A percentile compares a stretch with the other conserved stretches of the same genome.
Conservation (phyloP, 192 early-diverging fungal species). For the Powellomyces hirtus region DNA sequence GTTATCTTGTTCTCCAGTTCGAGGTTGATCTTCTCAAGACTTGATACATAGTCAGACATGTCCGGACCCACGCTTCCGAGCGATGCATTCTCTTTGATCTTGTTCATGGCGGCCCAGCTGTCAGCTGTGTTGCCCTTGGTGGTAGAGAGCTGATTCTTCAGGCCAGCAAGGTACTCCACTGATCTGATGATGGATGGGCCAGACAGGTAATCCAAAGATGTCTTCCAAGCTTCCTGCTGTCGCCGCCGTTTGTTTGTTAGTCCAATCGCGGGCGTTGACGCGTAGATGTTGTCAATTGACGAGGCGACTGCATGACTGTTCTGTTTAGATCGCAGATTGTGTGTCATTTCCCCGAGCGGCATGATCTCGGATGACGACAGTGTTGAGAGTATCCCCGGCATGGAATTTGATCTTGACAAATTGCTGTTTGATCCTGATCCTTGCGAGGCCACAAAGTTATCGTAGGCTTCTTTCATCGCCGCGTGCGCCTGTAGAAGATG, state of each 20-base stretch:
- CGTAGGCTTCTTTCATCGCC: slow-evolving; percentile 18
- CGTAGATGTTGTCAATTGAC: neutral
- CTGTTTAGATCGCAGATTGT: neutral
- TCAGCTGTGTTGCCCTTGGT: neutral
- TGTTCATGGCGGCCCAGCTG: neutral
- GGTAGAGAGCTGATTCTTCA: neutral
- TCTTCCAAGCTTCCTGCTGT: slow-evolving; percentile 8
- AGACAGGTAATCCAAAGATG: slow-evolving; percentile 18
- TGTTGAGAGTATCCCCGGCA: neutral
- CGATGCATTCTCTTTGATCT: neutral
- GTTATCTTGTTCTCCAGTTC: slow-evolving; percentile 9
- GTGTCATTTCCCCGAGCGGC: neutral
- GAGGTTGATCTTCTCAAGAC: slow-evolving; percentile 3
- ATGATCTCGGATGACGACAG: neutral
- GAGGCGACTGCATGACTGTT: neutral
- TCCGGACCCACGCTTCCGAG: neutral
- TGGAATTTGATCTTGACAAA: slow-evolving; percentile 6
- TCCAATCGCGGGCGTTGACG: neutral
- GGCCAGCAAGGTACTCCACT: slow-evolving; percentile 15
- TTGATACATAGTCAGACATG: neutral
- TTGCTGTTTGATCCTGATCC: neutral
- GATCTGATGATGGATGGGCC: neutral
- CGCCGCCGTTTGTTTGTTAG: neutral
- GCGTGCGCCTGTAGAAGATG: slow-evolving; percentile 27
- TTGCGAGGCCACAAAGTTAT: slow-evolving; percentile 2